phyloP scores from a whole-genome alignment of 2,329 filamentous ascomycete species.

The Neonectria faginata region DNA sequence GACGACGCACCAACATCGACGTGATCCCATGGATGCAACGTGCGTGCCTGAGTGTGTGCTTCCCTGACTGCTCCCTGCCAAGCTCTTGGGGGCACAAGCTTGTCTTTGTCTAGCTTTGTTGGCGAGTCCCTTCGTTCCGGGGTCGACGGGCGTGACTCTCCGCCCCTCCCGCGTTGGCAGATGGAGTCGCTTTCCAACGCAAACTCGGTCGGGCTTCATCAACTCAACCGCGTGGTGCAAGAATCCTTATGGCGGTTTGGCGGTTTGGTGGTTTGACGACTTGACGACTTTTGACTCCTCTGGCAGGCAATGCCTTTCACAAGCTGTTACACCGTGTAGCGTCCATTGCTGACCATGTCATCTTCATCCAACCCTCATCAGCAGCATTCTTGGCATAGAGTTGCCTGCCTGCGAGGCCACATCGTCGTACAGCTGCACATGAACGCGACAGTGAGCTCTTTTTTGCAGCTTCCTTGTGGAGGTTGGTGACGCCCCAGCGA shows the following conservation, averaged over 20 bases:
- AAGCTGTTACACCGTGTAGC: neutral
- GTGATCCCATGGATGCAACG: conserved; percentile 4
- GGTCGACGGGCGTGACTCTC: conserved; percentile 10
- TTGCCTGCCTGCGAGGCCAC: conserved; percentile 14
- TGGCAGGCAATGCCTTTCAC: neutral
- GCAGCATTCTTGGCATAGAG: conserved; percentile 2
- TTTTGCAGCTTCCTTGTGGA: conserved; percentile 17
- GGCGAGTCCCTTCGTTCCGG: conserved; percentile 9
- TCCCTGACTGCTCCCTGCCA: neutral
- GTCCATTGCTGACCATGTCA: neutral
- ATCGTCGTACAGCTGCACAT: conserved; percentile 15
- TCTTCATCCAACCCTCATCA: neutral
- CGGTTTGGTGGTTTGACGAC: neutral
- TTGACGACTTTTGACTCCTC: neutral
- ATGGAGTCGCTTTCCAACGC: conserved; percentile 2
- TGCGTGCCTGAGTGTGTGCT: neutral
- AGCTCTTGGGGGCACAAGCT: too few relatives aligned
- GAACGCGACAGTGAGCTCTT: conserved; percentile 22
- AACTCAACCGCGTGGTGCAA: conserved; percentile 7
- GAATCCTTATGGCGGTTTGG: neutral
- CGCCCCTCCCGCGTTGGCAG: conserved; percentile 7
- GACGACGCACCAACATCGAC: conserved; percentile 26
- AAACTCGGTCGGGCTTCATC: conserved; percentile 11
- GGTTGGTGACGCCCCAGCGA: conserved; percentile 11
- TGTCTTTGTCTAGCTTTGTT: conserved; percentile 9